Percentiles rank a stretch among this genome's conserved stretches.
phyloP scores from a whole-genome alignment of 345 rosid species.

The Pistacia atlantica region DNA sequence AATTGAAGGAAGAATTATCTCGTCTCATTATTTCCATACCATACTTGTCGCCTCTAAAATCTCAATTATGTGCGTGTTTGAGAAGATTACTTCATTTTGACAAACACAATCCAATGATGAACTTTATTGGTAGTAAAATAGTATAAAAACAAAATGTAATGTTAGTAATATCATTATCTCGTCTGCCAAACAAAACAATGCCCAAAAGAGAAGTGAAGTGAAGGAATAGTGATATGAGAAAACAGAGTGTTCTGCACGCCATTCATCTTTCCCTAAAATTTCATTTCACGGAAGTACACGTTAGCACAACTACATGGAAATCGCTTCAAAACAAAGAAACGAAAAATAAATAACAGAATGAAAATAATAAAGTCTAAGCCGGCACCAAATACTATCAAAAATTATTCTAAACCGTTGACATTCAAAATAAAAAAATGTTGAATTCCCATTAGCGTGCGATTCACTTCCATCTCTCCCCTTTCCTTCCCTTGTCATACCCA shows the following conservation, averaged over 20 bases:
- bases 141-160: background rate
- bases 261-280: background rate
- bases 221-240: background rate
- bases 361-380: constrained; percentile 25
- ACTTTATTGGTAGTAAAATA: background rate
- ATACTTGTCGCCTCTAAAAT: constrained; percentile 5
- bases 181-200: constrained; percentile 15
- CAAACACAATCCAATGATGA: too few relatives aligned
- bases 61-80: background rate
- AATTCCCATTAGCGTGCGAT: constrained; percentile 40
- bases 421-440: constrained; percentile 7
- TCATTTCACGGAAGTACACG: constrained; percentile 4
- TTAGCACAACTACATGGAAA: background rate
- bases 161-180: constrained; percentile 3
- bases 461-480: constrained; percentile 29
- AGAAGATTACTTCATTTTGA: background rate
- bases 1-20: too few relatives aligned
- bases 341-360: background rate
- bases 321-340: background rate
- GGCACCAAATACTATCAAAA: constrained; percentile 23
- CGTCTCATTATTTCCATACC: background rate
- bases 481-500: constrained; percentile 9
- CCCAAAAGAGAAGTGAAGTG: background rate
- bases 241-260: background rate
- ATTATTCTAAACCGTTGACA: constrained; percentile 38